Evolutionary conservation across 1,139 yeast species (phyloP).

Genomic region (Kodamaea alishanica): DNA sequence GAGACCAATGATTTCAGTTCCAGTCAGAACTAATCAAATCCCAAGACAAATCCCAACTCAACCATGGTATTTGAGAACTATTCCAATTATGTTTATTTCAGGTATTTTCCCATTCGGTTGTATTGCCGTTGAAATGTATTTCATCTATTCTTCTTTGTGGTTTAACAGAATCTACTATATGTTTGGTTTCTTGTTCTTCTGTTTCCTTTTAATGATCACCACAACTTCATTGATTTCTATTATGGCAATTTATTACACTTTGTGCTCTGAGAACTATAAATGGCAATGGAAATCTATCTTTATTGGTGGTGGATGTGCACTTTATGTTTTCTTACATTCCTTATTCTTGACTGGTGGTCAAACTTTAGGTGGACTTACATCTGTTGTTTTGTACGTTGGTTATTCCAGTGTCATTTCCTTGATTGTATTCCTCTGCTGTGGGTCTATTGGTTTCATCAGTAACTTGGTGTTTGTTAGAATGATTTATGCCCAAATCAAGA

Average conservation of each 20-base stretch:
- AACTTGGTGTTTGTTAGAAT: slow-evolving; percentile 70
- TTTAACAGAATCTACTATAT: slow-evolving; percentile 90
- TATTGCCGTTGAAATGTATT: slow-evolving; percentile 90
- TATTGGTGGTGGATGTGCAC: slow-evolving; percentile 85
- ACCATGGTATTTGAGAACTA: slow-evolving; percentile 74
- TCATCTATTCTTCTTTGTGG: slow-evolving; percentile 86
- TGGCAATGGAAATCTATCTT: slow-evolving; percentile 97
- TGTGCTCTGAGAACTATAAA: slow-evolving; percentile 87
- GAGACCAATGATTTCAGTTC: slow-evolving; percentile 55
- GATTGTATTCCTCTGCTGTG: slow-evolving; percentile 77
- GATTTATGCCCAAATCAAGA: slow-evolving; percentile 81
- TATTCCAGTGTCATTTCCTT: slow-evolving; percentile 72
- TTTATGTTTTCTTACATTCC: slow-evolving; percentile 83
- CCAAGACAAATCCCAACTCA: slow-evolving; percentile 94
- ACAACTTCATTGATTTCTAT: slow-evolving; percentile 82
- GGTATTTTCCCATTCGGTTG: slow-evolving; percentile 96
- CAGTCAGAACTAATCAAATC: slow-evolving; percentile 88
- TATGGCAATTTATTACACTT: slow-evolving; percentile 75
- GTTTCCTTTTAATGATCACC: slow-evolving; percentile 74
- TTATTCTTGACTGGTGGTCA: slow-evolving; percentile 65
- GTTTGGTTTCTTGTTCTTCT: slow-evolving; percentile 94
- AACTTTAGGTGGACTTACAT: slow-evolving; percentile 67
- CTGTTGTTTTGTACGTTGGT: slow-evolving; percentile 79
- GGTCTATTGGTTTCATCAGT: slow-evolving; percentile 80
- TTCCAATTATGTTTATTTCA: slow-evolving; percentile 67